A percentile compares a stretch with the other conserved stretches of the same genome.
Conservation (phyloP, 169 alveolate genomes). For the Theileria orientalis region DNA sequence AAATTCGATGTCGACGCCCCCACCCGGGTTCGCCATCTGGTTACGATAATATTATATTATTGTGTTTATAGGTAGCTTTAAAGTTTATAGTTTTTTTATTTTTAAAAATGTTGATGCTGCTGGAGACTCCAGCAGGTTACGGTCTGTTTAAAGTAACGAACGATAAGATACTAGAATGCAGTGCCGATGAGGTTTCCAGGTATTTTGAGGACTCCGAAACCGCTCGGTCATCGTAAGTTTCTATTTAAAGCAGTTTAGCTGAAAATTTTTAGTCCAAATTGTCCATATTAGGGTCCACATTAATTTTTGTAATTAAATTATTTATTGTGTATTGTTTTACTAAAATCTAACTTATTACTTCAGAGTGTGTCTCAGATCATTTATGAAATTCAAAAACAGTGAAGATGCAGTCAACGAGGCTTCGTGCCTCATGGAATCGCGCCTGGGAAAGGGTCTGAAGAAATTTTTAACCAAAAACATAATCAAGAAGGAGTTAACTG, state of each 20-base stretch:
- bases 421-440: slow-evolving; percentile 84
- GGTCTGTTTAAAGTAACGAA: slow-evolving; percentile 94
- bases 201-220: slow-evolving; percentile 85
- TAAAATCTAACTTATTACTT: neutral
- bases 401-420: slow-evolving; percentile 87
- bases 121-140: slow-evolving; percentile 99
- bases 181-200: slow-evolving; percentile 81
- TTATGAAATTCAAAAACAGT: slow-evolving; percentile 85
- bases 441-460: slow-evolving; percentile 89
- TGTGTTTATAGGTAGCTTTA: neutral
- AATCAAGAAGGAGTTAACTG: slow-evolving; percentile 83
- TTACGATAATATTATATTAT: neutral
- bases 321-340: neutral
- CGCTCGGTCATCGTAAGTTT: slow-evolving; percentile 80
- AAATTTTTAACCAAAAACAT: slow-evolving; percentile 92
- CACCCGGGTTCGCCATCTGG: neutral
- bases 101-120: slow-evolving; percentile 90
- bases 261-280: slow-evolving; percentile 52
- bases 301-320: neutral
- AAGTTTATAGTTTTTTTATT: slow-evolving; percentile 2
- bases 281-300: slow-evolving; percentile 31
- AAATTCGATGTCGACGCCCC: slow-evolving; percentile 7
- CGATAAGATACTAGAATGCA: slow-evolving; percentile 84
- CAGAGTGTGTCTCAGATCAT: slow-evolving; percentile 75
- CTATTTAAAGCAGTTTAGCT: slow-evolving; percentile 40